Evolutionary conservation across 2,329 filamentous ascomycete genomes (phyloP).

Genomic region (Fusarium foetens): DNA sequence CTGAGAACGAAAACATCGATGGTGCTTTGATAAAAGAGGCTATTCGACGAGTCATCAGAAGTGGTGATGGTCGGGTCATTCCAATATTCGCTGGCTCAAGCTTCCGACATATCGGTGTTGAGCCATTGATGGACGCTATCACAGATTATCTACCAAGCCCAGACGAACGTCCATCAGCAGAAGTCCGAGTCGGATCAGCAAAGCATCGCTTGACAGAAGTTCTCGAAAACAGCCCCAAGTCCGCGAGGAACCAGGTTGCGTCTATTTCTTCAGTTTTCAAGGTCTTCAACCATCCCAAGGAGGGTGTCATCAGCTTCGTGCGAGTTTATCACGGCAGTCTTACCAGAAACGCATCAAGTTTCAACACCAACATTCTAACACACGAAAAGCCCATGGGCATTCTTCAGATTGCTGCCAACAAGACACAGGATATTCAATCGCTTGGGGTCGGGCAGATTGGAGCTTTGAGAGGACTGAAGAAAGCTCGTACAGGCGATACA

Average conservation of each 20-base stretch:
- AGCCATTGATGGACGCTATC: slow-evolving; percentile 88
- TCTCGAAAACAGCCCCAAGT: slow-evolving; percentile 53
- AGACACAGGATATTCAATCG: slow-evolving; percentile 83
- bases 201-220: slow-evolving; percentile 50
- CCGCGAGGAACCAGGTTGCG: slow-evolving; percentile 50
- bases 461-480: slow-evolving; percentile 88
- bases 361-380: slow-evolving; percentile 86
- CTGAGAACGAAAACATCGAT: slow-evolving; percentile 79
- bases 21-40: slow-evolving; percentile 74
- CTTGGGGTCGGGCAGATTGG: slow-evolving; percentile 92
- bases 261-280: slow-evolving; percentile 84
- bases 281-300: slow-evolving; percentile 86
- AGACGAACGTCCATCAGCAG: slow-evolving; percentile 79
- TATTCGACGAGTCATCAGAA: slow-evolving; percentile 76
- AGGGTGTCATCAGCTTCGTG: slow-evolving; percentile 90
- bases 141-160: slow-evolving; percentile 89
- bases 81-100: slow-evolving; percentile 93
- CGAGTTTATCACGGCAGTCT: slow-evolving; percentile 89
- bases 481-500: slow-evolving; percentile 93
- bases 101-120: slow-evolving; percentile 92
- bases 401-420: slow-evolving; percentile 88
- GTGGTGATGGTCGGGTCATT: slow-evolving; percentile 76
- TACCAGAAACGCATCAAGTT: slow-evolving; percentile 77
- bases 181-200: slow-evolving; percentile 75
- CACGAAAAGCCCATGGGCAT: slow-evolving; percentile 84